A percentile compares a stretch with the other conserved stretches of the same genome.
phyloP scores from a whole-genome alignment of 352 stramenopile species.

The Pythium diclinum region DNA sequence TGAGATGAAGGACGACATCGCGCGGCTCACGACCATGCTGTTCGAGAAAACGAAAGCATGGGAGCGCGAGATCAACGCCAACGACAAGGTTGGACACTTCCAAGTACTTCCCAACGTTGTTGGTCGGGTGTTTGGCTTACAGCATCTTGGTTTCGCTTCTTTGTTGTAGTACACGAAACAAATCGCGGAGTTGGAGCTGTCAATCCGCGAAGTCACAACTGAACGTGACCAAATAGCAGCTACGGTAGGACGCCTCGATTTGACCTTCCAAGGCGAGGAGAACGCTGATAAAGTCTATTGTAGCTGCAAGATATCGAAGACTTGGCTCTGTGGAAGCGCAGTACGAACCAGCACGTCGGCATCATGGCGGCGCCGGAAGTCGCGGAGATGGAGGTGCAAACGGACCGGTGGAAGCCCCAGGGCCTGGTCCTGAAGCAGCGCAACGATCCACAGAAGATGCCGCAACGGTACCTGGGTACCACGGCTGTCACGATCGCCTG shows the following conservation, averaged over 20 bases:
- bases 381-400: constrained; percentile 60
- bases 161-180: constrained; percentile 41
- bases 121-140: no score
- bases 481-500: constrained; percentile 68
- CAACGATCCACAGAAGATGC: constrained; percentile 63
- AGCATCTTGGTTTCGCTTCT: neutral
- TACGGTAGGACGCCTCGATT: constrained; percentile 30
- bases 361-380: constrained; percentile 42
- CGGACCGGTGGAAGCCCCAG: constrained; percentile 66
- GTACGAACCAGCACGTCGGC: constrained; percentile 63
- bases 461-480: constrained; percentile 67
- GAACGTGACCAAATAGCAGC: constrained; percentile 37
- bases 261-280: neutral
- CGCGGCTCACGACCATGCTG: constrained; percentile 50
- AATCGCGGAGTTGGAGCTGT: constrained; percentile 40
- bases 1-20: constrained; percentile 48
- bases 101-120: no score
- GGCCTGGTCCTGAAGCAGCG: constrained; percentile 70
- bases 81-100: constrained; percentile 34
- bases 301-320: constrained; percentile 68
- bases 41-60: constrained; percentile 77
- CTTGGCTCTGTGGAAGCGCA: constrained; percentile 41
- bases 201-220: constrained; percentile 28
- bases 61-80: constrained; percentile 58
- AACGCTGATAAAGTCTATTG: neutral